phyloP scores from a whole-genome alignment of 129 eudicot species.

The Kitagawia praeruptora region DNA sequence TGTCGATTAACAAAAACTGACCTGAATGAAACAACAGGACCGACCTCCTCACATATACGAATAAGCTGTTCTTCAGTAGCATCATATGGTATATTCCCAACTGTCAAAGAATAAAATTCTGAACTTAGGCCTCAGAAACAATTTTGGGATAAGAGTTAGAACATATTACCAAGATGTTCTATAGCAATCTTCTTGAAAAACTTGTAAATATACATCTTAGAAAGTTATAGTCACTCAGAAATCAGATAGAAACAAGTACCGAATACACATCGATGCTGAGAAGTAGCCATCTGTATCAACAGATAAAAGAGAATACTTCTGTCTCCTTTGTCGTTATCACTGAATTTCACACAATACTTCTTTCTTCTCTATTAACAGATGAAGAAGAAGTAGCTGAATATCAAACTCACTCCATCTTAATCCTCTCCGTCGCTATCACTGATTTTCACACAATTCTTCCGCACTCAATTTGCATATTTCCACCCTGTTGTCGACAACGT shows the following conservation, averaged over 20 bases:
- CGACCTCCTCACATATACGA: conserved; percentile 96
- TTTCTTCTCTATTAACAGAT: conserved; percentile 17
- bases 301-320: conserved; percentile 18
- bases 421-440: not conserved
- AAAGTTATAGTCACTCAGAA: too few species aligned
- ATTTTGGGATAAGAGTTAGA: not conserved
- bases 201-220: not conserved
- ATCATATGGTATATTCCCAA: conserved; percentile 98
- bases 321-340: not conserved
- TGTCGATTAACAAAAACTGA: conserved; percentile 11
- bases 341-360: not conserved
- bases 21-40: conserved; percentile 95
- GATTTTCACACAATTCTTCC: not conserved
- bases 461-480: not conserved
- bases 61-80: conserved; percentile 94
- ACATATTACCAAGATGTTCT: not conserved
- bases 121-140: not conserved
- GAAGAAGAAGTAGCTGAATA: conserved; percentile 21
- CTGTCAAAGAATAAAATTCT: conserved; percentile 26
- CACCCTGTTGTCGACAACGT: not conserved
- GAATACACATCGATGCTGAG: conserved; percentile 95
- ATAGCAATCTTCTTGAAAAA: not conserved
- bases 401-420: not conserved
- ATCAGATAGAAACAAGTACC: conserved; percentile 21
- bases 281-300: conserved; percentile 36